These are phyloP conservation scores for Trichoderma polysporum DNA, from an alignment of 2,329 filamentous ascomycete genomes.

Conservation along the genomic window DNA sequence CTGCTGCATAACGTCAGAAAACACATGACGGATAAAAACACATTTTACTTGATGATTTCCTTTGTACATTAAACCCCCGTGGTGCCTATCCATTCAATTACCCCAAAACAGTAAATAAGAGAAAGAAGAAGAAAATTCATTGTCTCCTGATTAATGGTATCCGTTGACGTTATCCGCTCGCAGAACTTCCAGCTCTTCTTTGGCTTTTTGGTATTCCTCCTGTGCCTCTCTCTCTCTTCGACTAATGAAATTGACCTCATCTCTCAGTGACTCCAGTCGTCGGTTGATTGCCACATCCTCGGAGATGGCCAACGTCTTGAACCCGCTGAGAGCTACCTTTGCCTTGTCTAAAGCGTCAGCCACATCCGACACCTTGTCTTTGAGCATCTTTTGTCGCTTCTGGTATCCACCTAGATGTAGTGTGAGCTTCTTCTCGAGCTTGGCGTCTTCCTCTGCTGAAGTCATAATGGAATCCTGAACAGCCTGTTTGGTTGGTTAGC, in stretches of 20 bases:
- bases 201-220: constrained; percentile 73
- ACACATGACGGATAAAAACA: background rate
- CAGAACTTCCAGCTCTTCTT: constrained; percentile 73
- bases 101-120: background rate
- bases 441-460: constrained; percentile 77
- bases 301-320: constrained; percentile 71
- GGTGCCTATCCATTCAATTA: constrained; percentile 14
- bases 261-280: constrained; percentile 71
- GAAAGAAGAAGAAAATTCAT: background rate
- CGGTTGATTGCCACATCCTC: constrained; percentile 75
- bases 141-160: constrained; percentile 35
- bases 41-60: constrained; percentile 6
- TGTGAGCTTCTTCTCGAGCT: constrained; percentile 89
- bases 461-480: constrained; percentile 72
- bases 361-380: constrained; percentile 75
- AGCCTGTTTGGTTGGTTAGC: constrained; percentile 42
- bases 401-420: constrained; percentile 89
- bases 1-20: background rate
- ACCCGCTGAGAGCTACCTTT: constrained; percentile 67
- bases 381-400: constrained; percentile 76
- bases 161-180: constrained; percentile 37
- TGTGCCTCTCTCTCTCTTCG: constrained; percentile 87
- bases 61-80: constrained; percentile 5
- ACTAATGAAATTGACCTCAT: constrained; percentile 80
- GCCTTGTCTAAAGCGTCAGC: constrained; percentile 73